Evolutionary conservation across 78 protist species (phyloP).

Genomic region (Bodo saltans): DNA sequence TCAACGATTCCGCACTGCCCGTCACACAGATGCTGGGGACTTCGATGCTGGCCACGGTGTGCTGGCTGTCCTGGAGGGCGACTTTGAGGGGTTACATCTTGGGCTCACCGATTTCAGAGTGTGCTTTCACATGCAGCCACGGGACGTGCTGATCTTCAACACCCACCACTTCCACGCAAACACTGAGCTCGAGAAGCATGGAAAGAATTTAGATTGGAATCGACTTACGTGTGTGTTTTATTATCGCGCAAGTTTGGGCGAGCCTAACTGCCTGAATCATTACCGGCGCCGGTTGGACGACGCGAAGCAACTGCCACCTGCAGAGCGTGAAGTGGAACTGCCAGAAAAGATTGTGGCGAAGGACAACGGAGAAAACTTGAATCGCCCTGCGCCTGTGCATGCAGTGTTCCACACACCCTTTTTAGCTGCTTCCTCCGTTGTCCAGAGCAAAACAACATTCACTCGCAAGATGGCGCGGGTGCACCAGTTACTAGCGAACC

Average conservation of each 20-base stretch:
- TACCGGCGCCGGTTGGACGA: conserved; percentile 10
- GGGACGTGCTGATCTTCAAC: conserved; percentile 20
- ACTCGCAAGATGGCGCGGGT: no score
- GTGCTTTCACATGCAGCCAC: background rate
- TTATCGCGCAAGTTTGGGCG: conserved; percentile 10
- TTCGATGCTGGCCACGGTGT: conserved; percentile 12
- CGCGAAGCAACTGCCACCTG: background rate
- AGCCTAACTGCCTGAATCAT: background rate
- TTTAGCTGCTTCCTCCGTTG: no score
- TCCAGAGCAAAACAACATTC: no score
- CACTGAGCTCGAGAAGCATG: conserved; percentile 1
- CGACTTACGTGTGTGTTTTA: conserved; percentile 14
- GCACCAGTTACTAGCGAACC: no score
- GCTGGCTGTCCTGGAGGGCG: conserved; percentile 6
- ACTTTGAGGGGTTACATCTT: background rate
- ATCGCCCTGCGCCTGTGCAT: background rate
- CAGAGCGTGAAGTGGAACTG: background rate
- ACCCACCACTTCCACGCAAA: conserved; percentile 20
- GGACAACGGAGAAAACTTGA: background rate
- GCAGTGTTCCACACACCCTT: no score
- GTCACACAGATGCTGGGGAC: conserved; percentile 25
- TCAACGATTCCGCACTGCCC: conserved; percentile 8
- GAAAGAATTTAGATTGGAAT: background rate
- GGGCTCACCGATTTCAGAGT: background rate
- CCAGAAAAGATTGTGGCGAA: background rate